Conservation (phyloP, 2,329 filamentous ascomycete species). For the Aspergillus puulaauensis region DNA sequence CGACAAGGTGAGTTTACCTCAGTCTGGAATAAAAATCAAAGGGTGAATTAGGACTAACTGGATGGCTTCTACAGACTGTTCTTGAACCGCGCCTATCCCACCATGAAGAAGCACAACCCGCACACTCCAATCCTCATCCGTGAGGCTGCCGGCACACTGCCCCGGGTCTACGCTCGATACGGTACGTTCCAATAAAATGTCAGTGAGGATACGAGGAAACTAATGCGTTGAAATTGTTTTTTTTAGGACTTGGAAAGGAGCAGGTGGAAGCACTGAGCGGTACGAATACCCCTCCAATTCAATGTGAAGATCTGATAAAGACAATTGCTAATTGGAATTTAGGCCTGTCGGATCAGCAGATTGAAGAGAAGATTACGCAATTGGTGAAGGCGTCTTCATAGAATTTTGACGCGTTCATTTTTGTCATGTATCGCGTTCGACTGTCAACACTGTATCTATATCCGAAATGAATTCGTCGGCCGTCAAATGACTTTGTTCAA, state of each 20-base stretch:
- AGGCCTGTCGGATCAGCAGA: conserved; percentile 69
- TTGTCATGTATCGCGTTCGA: conserved; percentile 27
- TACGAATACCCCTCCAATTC: conserved; percentile 30
- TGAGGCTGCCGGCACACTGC: conserved; percentile 81
- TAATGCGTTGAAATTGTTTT: conserved; percentile 11
- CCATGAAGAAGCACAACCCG: conserved; percentile 99
- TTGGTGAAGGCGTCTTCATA: conserved; percentile 57
- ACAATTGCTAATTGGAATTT: neutral
- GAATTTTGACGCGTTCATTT: conserved; percentile 18
- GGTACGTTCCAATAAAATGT: conserved; percentile 54
- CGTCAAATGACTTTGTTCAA: neutral
- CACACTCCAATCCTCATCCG: conserved; percentile 90
- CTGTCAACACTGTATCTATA: conserved; percentile 39
- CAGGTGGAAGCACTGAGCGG: conserved; percentile 63
- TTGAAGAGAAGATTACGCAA: conserved; percentile 65
- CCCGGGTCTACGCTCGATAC: conserved; percentile 88
- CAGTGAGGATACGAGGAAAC: conserved; percentile 4
- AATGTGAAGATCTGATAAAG: neutral
- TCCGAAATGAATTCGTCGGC: conserved; percentile 30
- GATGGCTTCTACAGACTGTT: conserved; percentile 65
- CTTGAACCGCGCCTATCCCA: conserved; percentile 86
- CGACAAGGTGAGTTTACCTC: conserved; percentile 66
- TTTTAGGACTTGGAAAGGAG: conserved; percentile 65
- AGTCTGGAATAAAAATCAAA: neutral
- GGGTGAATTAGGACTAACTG: neutral